phyloP scores from a whole-genome alignment of 495 filamentous ascomycete genomes.

The Penicillium macrosclerotiorum region DNA sequence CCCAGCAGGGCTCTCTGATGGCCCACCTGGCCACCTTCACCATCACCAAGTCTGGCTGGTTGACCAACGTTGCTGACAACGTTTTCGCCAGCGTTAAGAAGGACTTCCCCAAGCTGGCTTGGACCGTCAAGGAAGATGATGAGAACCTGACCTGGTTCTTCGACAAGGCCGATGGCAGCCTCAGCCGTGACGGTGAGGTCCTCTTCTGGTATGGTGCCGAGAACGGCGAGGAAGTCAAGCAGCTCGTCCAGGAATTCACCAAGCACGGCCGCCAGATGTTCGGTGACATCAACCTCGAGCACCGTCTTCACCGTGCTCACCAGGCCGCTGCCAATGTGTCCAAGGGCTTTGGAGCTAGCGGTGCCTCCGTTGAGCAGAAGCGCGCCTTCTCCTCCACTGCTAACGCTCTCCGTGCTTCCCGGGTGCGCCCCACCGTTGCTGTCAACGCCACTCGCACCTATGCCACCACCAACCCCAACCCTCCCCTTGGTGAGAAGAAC shows the following conservation, averaged over 20 bases:
- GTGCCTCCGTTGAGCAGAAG: slow-evolving; percentile 56
- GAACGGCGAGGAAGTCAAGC: slow-evolving; percentile 77
- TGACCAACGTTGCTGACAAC: slow-evolving; percentile 96
- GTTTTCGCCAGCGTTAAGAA: slow-evolving; percentile 91
- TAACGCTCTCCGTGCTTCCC: slow-evolving; percentile 39
- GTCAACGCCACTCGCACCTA: slow-evolving; percentile 39
- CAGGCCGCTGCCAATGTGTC: slow-evolving; percentile 58
- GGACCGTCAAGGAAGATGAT: slow-evolving; percentile 96
- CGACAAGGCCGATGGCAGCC: slow-evolving; percentile 91
- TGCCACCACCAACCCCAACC: slow-evolving; percentile 91
- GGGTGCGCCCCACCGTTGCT: slow-evolving; percentile 29
- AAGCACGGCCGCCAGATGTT: slow-evolving; percentile 84
- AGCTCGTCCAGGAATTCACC: slow-evolving; percentile 85
- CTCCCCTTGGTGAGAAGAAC: slow-evolving; percentile 92
- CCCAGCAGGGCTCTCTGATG: slow-evolving; percentile 48
- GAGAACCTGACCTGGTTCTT: slow-evolving; percentile 99
- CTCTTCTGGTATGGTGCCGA: slow-evolving; percentile 97
- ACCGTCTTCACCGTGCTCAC: slow-evolving; percentile 75
- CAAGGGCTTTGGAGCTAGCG: slow-evolving; percentile 44
- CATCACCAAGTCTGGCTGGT: slow-evolving; percentile 92
- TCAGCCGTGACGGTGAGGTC: slow-evolving; percentile 79
- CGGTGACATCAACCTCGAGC: slow-evolving; percentile 86
- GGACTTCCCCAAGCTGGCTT: slow-evolving; percentile 86
- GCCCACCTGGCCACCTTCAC: slow-evolving; percentile 91
- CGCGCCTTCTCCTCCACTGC: slow-evolving; percentile 62